Base-by-base conservation (phyloP, 306 rosid genomes). In the Citrullus colocynthis region DNA sequence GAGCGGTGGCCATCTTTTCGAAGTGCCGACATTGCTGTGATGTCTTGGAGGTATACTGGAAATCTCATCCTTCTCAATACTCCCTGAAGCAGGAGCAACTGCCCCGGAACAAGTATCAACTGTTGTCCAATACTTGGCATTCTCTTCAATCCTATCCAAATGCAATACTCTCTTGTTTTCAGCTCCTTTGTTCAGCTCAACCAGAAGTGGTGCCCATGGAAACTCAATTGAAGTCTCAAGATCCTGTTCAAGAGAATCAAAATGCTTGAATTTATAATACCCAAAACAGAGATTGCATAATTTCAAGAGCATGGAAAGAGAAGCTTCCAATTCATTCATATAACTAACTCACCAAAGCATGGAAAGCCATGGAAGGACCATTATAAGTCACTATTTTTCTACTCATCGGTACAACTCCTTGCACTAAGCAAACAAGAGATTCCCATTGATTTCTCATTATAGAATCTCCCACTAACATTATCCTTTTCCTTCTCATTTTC, bases 361-460 rank as follows among this genome's bases (percentile, higher is more conserved):
- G 97, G 88, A 95, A 95, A 79, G 92, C 91, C 96, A 90, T 92
- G 74, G 86, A 79, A 86, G 96, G 91, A 81, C 98, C 98, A 82
- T 81, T 81, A 49, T 90, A 90, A 12, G 90, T 84, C 32, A 95
- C 97, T 56, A 52, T 89, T 80, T 95, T 95, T 59, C 87, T 81
- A 74, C 81, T 88, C 18, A 89, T 88, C 41, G 98, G 96, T 63
- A 95, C 83, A 70, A 92, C 97, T 85, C 97, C 97, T 83, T 95
- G 96, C 55, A 95, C 91, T 51, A 90, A 87, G 80, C 97, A 95
- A 49, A 92, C 97, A 4, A 95, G 97, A 79, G 97, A 95, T 78
- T 95, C 98, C 98, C 98, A 95, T 74, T 95, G 98, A 80, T 95
- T 95, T 81, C 98, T 92, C 91, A 90, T 89, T 78, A 95, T 95